Conservation (phyloP, 805 yeast species). For the Wickerhamomyces bovis region DNA sequence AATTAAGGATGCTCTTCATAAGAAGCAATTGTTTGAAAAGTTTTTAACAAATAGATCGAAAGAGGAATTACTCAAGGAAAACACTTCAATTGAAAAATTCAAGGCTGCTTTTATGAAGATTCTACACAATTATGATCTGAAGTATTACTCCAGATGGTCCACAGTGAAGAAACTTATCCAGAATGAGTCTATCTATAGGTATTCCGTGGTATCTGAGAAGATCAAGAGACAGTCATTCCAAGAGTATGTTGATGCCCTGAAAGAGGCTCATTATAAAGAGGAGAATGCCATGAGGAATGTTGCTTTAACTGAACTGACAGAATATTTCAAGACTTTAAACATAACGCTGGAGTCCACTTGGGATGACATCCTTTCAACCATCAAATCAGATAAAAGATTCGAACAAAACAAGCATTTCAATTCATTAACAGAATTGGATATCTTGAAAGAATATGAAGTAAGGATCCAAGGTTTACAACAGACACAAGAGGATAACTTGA, state of each 20-base stretch:
- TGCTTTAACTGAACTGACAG: constrained; percentile 48
- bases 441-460: constrained; percentile 46
- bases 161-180: constrained; percentile 45
- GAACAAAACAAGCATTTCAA: constrained; percentile 53
- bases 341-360: constrained; percentile 17
- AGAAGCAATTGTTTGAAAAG: constrained; percentile 60
- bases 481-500: constrained; percentile 17
- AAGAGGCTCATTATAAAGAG: constrained; percentile 22
- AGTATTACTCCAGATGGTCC: constrained; percentile 58
- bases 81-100: constrained; percentile 48
- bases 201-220: constrained; percentile 51
- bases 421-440: constrained; percentile 50
- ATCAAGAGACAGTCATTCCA: constrained; percentile 50
- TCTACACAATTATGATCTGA: constrained; percentile 39
- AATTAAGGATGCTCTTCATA: constrained; percentile 51
- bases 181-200: constrained; percentile 62
- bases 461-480: constrained; percentile 24
- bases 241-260: constrained; percentile 40
- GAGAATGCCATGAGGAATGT: constrained; percentile 30
- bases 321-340: constrained; percentile 38
- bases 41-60: constrained; percentile 47
- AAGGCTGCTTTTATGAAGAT: constrained; percentile 46
- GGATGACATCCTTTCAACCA: constrained; percentile 11
- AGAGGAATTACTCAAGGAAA: constrained; percentile 47
- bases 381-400: constrained; percentile 41